Evolutionary conservation across 1,139 yeast genomes (phyloP), one percentile per base, ranked within the genome.

Genomic region (Yamadazyma oceani): DNA sequence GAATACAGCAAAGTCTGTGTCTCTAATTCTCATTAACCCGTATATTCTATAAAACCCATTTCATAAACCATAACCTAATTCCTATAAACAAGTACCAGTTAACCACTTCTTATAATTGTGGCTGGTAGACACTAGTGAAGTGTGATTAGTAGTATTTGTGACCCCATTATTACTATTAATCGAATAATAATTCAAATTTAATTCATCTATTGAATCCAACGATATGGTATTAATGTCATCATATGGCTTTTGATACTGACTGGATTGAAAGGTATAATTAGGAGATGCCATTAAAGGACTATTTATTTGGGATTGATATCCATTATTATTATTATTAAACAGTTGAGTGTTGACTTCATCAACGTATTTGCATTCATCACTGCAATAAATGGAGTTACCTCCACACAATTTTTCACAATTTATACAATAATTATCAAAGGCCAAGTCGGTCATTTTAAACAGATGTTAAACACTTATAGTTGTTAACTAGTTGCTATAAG

Each of bases 381-480:
- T 78, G 57, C 89, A 82, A 64, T 82, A 82, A 31, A 78, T 71
- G 17, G 73, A 62, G 48, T 66, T 71, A 17, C 68, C 65, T 9
- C 66, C 53, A 51, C 85, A 80, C 45, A 79, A 64, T 58, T 76
- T 74, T 49, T 80, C 86, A 59, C 87, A 81, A 37, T 78, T 76
- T 37, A 80, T 68, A 58, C 87, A 81, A 61, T 75, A 81, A 57
- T 80, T 83, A 60, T 80, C 78, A 58, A 81, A 81, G 13, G 50
- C 50, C 25, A 48, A 47, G 21, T 48, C 52, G n/a, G 47, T 32
- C 52, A 48, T 48, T n/a, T n/a, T n/a, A n/a, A n/a, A n/a, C n/a
- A n/a, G n/a, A n/a, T n/a, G n/a, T n/a, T n/a, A n/a, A n/a, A n/a
- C n/a, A n/a, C n/a, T n/a, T n/a, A n/a, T n/a, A n/a, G 22, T 25